Evolutionary conservation across 1,284 basidiomycete genomes (phyloP), one percentile per base, ranked within the genome.

Genomic region (Phellinidium pouzarii): DNA sequence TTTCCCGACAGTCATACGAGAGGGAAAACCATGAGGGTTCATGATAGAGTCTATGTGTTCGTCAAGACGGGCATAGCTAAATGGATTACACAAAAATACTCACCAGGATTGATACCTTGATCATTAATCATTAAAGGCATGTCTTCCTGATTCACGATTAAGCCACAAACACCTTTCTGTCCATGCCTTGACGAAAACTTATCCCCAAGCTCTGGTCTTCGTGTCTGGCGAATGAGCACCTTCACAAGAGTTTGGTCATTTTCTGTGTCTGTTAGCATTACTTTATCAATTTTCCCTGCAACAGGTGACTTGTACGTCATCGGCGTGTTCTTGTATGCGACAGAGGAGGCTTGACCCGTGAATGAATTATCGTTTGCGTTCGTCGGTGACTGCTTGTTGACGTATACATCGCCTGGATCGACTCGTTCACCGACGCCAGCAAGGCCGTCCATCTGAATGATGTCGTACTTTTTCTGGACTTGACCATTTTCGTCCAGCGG

Each of bases 51-150:
- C 96, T 84, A 71, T 50, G 55, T 26, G 53, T 44, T 52, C 26
- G 44, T 40, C 52, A 22, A 19, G 9, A 20, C 12, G 31, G 20
- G 4, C 31, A 36, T 48, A 14, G 2, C 7, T n/a, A 23, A 42
- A 22, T 41, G 45, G 52, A 43, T 31, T 27, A 49, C 48, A 44
- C 26, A 14, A 38, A 20, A 19, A 36, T 53, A 66, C 77, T 59
- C 65, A 89, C 90, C 88, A 52, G 88, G 94, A 65, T 82, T 87
- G 61, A 98, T 95, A 26, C 96, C 96, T 64, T 91, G 85, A 71
- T 99, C 95, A 64, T 94, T 97, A 76, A n/a, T n/a, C n/a, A n/a
- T n/a, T n/a, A 99, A 99, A 3, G 96, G 96, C 93, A 99, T 89
- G 69, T 99, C 96, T 63, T 94, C 93, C 65, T 99, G 96, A 61